A percentile compares a stretch with the other conserved stretches of the same genome.
Conservation (phyloP, 768 basidiomycete species). For the Scleroderma citrinum region DNA sequence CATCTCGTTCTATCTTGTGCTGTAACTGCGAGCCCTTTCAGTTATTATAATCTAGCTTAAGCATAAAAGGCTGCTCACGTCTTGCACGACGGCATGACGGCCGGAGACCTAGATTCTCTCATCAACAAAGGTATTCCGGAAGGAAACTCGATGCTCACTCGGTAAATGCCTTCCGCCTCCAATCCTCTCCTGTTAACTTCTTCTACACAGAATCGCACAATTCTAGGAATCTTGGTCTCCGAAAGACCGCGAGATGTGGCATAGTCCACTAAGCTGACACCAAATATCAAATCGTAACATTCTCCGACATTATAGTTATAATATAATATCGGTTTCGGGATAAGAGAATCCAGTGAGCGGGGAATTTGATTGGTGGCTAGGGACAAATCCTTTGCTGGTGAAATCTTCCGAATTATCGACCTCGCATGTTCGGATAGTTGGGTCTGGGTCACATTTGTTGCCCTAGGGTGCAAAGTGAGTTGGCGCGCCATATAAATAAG, state of each 20-base stretch:
- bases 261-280: conserved; percentile 83
- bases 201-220: conserved; percentile 71
- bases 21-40: conserved; percentile 47
- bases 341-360: conserved; percentile 55
- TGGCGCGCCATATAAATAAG: not conserved
- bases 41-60: conserved; percentile 1
- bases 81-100: conserved; percentile 77
- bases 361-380: conserved; percentile 52
- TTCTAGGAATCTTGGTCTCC: conserved; percentile 74
- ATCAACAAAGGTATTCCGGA: conserved; percentile 1
- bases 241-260: conserved; percentile 70
- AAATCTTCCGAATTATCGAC: conserved; percentile 57
- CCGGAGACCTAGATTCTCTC: conserved; percentile 59
- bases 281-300: conserved; percentile 86
- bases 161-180: conserved; percentile 75
- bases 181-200: conserved; percentile 80
- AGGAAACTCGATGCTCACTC: conserved; percentile 37
- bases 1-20: conserved; percentile 83
- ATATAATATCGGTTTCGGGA: conserved; percentile 70
- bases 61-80: conserved; percentile 40
- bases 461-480: conserved; percentile 38
- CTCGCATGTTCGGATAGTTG: conserved; percentile 66
- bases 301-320: conserved; percentile 76
- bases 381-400: conserved; percentile 62
- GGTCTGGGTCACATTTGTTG: conserved; percentile 70